phyloP scores from a whole-genome alignment of 129 eudicot genomes.

The Pittosporum tobira region DNA sequence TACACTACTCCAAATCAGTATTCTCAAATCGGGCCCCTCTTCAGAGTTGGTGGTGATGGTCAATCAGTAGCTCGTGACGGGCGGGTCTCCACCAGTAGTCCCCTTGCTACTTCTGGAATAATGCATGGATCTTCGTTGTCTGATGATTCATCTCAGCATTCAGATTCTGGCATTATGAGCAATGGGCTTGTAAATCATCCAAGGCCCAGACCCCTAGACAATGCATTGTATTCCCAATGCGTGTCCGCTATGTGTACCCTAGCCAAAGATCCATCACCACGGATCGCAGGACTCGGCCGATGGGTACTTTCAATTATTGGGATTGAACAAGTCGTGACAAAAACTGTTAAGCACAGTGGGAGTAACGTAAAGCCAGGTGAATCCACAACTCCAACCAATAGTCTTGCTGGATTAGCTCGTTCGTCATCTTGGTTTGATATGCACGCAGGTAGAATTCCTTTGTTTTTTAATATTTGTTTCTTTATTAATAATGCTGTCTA shows the following conservation, averaged over 20 bases:
- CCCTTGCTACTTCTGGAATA: constrained; percentile 69
- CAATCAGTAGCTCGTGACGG: constrained; percentile 48
- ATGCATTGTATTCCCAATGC: constrained; percentile 70
- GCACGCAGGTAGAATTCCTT: constrained; percentile 52
- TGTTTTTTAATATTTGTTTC: too few relatives aligned
- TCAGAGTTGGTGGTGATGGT: constrained; percentile 60
- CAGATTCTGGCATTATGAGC: constrained; percentile 67
- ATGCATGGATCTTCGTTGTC: constrained; percentile 92
- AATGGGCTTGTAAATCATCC: constrained; percentile 55
- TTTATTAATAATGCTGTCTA: constrained; percentile 3
- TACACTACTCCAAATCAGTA: constrained; percentile 69
- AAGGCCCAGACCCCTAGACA: constrained; percentile 56
- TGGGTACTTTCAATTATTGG: constrained; percentile 78
- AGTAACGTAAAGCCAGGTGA: constrained; percentile 38
- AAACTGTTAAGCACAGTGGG: constrained; percentile 33
- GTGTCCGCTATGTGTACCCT: constrained; percentile 76
- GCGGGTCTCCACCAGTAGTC: constrained; percentile 78
- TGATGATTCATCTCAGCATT: constrained; percentile 84
- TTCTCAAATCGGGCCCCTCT: constrained; percentile 64
- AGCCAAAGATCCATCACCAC: constrained; percentile 90
- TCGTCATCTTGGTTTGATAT: constrained; percentile 89
- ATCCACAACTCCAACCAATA: constrained; percentile 32
- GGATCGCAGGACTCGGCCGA: constrained; percentile 71
- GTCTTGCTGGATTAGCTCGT: constrained; percentile 66
- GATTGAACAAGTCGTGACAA: constrained; percentile 70